Conservation (phyloP, 495 filamentous ascomycete species). For the Articulospora tetracladia region DNA sequence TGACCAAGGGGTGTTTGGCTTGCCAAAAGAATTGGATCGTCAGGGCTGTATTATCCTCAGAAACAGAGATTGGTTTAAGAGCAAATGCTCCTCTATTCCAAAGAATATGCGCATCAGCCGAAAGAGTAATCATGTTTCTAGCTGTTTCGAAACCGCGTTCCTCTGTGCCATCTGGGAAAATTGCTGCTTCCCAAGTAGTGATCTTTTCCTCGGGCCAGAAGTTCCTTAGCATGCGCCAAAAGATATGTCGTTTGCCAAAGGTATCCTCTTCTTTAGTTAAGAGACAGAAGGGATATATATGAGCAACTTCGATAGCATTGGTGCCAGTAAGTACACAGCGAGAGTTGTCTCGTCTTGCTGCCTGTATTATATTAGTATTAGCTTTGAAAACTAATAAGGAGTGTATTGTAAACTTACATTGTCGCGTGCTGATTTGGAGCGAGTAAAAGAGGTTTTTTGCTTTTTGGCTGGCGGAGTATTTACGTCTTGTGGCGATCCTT, state of each 20-base stretch:
- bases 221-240: conserved; percentile 7
- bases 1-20: no score
- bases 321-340: no score
- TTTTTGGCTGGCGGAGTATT: no score
- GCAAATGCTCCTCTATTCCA: conserved; percentile 17
- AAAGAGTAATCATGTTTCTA: conserved; percentile 6
- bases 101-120: background rate
- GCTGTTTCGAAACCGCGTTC: conserved; percentile 3
- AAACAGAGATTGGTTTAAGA: conserved; percentile 17
- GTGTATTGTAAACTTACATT: no score
- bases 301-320: no score
- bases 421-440: no score
- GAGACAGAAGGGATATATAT: background rate
- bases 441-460: no score
- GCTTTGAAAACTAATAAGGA: no score
- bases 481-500: no score
- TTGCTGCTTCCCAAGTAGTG: conserved; percentile 13
- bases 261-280: conserved; percentile 9
- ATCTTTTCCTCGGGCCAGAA: conserved; percentile 17
- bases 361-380: no score
- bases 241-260: conserved; percentile 9
- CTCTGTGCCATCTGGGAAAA: conserved; percentile 14
- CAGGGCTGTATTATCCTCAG: conserved; percentile 10
- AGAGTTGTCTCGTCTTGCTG: no score
- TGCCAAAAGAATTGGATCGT: no score